phyloP scores from a whole-genome alignment of 257 asterid genomes.

The Plantago ovata region DNA sequence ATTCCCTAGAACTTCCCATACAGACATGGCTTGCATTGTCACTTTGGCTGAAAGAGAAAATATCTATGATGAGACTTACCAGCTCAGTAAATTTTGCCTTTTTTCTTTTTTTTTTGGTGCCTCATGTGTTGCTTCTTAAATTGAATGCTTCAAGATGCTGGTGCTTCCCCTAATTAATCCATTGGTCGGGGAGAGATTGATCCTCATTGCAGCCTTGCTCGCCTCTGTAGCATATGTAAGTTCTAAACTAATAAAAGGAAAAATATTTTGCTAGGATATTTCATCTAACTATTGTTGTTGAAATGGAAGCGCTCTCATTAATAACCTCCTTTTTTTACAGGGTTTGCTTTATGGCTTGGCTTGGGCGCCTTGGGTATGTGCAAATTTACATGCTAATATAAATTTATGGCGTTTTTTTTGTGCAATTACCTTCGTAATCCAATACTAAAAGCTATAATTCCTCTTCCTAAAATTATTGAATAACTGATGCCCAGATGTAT shows the following conservation, averaged over 20 bases:
- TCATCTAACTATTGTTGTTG: not conserved
- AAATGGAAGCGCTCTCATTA: conserved; percentile 16
- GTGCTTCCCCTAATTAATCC: conserved; percentile 82
- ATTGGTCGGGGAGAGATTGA: conserved; percentile 72
- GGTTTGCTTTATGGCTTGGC: conserved; percentile 91
- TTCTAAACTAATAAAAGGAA: conserved; percentile 8
- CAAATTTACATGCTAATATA: not conserved
- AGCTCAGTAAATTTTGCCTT: not conserved
- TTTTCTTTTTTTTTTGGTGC: not conserved
- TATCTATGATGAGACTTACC: too few relatives aligned
- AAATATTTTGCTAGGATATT: not conserved
- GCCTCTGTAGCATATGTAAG: conserved; percentile 75
- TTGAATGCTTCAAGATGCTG: conserved; percentile 51
- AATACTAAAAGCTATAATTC: too few relatives aligned
- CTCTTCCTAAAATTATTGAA: too few relatives aligned
- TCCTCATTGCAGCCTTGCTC: conserved; percentile 70
- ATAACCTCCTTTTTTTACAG: conserved; percentile 32
- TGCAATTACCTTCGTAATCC: too few relatives aligned
- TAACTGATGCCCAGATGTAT: too few relatives aligned
- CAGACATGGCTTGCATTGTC: too few relatives aligned
- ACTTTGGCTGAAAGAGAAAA: too few relatives aligned
- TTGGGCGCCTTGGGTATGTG: conserved; percentile 91
- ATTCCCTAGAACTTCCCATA: too few relatives aligned
- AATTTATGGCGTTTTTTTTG: too few relatives aligned
- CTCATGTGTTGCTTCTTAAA: conserved; percentile 16